Percentiles rank a stretch among this genome's conserved stretches.
These are phyloP conservation scores for Alternaria conjuncta DNA, from an alignment of 2,329 filamentous ascomycete genomes.

Conservation along the genomic window DNA sequence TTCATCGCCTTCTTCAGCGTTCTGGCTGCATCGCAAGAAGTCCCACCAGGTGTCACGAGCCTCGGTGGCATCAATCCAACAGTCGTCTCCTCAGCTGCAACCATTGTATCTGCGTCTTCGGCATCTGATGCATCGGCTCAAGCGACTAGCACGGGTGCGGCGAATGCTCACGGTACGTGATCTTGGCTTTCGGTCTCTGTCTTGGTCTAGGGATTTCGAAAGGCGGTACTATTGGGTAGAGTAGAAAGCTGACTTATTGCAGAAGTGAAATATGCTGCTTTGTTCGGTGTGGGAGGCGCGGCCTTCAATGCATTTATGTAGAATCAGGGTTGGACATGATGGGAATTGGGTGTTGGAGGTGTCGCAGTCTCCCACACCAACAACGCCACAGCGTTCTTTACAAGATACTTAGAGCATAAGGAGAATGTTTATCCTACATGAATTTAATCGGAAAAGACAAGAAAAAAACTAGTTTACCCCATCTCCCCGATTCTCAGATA, in stretches of 20 bases:
- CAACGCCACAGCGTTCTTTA: not conserved
- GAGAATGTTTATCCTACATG: not conserved
- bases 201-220: not conserved
- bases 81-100: not conserved
- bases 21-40: not conserved
- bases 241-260: not conserved
- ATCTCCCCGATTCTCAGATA: not conserved
- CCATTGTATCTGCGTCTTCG: not conserved
- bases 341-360: not conserved
- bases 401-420: not conserved
- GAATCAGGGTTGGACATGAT: no score
- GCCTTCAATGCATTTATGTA: not conserved
- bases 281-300: not conserved
- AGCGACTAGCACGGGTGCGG: not conserved
- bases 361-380: not conserved
- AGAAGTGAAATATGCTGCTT: not conserved
- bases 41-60: not conserved
- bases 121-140: not conserved
- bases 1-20: not conserved
- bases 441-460: no score
- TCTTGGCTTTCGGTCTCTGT: not conserved
- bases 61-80: not conserved
- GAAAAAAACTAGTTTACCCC: not conserved
- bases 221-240: not conserved
- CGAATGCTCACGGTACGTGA: not conserved